A percentile compares a stretch with the other conserved stretches of the same genome.
Evolutionary conservation across 2,329 filamentous ascomycete genomes (phyloP).

Genomic region (Beauveria bassiana): DNA sequence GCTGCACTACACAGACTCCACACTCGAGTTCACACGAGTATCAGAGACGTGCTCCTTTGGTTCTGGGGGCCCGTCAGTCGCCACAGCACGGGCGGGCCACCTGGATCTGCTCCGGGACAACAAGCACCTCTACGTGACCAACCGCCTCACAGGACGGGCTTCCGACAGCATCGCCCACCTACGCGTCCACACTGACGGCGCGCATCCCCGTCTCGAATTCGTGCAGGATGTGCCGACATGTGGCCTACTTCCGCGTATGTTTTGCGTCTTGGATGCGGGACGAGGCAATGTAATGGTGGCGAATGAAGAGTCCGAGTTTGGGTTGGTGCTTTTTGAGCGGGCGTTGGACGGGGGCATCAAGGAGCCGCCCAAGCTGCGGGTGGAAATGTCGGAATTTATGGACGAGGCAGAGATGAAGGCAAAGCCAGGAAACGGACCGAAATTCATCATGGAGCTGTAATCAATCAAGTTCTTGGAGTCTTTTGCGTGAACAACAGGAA

Average conservation of each 20-base stretch:
- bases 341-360: not conserved
- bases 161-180: slow-evolving; percentile 43
- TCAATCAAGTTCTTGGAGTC: too few relatives aligned
- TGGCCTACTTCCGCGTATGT: slow-evolving; percentile 38
- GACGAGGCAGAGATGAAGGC: not conserved
- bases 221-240: slow-evolving; percentile 26
- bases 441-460: slow-evolving; percentile 4
- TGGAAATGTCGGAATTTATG: slow-evolving; percentile 8
- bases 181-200: slow-evolving; percentile 21
- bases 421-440: slow-evolving; percentile 1
- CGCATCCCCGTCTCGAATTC: slow-evolving; percentile 23
- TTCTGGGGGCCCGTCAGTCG: slow-evolving; percentile 23
- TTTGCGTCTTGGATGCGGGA: slow-evolving; percentile 25
- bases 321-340: not conserved
- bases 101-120: slow-evolving; percentile 34
- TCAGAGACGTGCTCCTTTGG: slow-evolving; percentile 36
- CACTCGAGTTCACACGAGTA: slow-evolving; percentile 27
- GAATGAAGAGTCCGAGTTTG: slow-evolving; percentile 3
- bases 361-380: not conserved
- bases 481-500: too few relatives aligned
- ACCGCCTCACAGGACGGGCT: slow-evolving; percentile 37
- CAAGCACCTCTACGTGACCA: slow-evolving; percentile 42
- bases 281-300: not conserved
- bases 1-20: slow-evolving; percentile 29
- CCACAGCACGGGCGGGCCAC: slow-evolving; percentile 36